phyloP scores from a whole-genome alignment of 305 asterid species.

The Fraxinus sp. region DNA sequence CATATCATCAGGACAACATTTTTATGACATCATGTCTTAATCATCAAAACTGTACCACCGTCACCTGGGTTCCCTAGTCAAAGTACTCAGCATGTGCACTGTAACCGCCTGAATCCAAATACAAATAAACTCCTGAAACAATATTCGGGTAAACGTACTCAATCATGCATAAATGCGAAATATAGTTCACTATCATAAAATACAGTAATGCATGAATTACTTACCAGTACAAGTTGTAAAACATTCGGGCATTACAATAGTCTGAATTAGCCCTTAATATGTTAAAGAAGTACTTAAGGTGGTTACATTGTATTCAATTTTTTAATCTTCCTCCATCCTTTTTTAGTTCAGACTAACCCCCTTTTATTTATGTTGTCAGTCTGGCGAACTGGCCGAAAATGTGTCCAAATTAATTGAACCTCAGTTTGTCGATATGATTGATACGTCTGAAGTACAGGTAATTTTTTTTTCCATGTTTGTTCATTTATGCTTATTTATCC shows the following conservation, averaged over 20 bases:
- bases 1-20: not conserved
- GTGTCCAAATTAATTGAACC: slow-evolving; percentile 81
- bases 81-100: not conserved
- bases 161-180: not conserved
- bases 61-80: not conserved
- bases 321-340: not conserved
- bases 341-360: slow-evolving; percentile 17
- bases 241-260: not conserved
- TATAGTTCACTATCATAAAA: not conserved
- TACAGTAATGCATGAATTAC: not conserved
- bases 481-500: no score
- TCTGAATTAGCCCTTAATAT: not conserved
- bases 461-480: no score
- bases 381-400: slow-evolving; percentile 96
- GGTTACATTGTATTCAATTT: not conserved
- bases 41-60: not conserved
- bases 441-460: slow-evolving; percentile 99
- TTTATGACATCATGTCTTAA: not conserved
- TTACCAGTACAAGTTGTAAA: not conserved
- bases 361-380: slow-evolving; percentile 40
- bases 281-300: not conserved
- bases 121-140: not conserved
- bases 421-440: slow-evolving; percentile 70
- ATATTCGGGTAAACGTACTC: not conserved
- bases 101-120: no score